These are phyloP conservation scores for Coemansia sp. DNA, from an alignment of 192 early-diverging fungal genomes.

Conservation along the genomic window DNA sequence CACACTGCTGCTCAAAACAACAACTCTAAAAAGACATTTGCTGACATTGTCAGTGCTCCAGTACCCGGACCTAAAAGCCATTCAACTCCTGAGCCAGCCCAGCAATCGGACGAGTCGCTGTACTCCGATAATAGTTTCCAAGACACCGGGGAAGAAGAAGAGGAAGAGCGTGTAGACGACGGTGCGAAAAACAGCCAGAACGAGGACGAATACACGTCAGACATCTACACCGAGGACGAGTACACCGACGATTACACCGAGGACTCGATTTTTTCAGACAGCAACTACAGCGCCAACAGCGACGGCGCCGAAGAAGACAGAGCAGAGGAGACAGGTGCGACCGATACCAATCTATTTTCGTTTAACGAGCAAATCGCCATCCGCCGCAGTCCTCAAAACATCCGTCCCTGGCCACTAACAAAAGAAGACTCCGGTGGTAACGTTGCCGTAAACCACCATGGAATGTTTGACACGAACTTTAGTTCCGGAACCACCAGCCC, in stretches of 20 bases:
- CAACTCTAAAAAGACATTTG: slow-evolving; percentile 12
- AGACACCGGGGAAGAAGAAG: slow-evolving; percentile 4
- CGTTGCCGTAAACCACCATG: not conserved
- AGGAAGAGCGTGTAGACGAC: no score
- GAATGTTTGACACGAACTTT: slow-evolving; percentile 20
- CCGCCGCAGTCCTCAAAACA: not conserved
- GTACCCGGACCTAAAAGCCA: not conserved
- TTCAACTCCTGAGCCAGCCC: not conserved
- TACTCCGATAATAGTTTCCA: not conserved
- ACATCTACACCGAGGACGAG: slow-evolving; percentile 28
- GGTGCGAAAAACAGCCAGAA: not conserved
- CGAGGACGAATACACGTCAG: slow-evolving; percentile 27
- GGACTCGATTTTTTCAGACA: slow-evolving; percentile 48
- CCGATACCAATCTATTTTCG: not conserved
- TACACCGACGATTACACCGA: slow-evolving; percentile 44
- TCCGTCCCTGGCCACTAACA: not conserved
- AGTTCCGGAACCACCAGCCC: slow-evolving; percentile 38
- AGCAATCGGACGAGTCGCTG: not conserved
- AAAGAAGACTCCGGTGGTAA: not conserved
- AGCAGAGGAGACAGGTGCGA: not conserved
- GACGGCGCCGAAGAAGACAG: not conserved
- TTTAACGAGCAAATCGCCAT: not conserved
- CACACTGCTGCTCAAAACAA: not conserved
- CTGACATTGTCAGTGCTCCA: slow-evolving; percentile 4
- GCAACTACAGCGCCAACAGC: slow-evolving; percentile 26